Evolutionary conservation across 2,329 filamentous ascomycete species (phyloP), one percentile per base, ranked within the genome.

Genomic region (Lachnellula occidentalis): DNA sequence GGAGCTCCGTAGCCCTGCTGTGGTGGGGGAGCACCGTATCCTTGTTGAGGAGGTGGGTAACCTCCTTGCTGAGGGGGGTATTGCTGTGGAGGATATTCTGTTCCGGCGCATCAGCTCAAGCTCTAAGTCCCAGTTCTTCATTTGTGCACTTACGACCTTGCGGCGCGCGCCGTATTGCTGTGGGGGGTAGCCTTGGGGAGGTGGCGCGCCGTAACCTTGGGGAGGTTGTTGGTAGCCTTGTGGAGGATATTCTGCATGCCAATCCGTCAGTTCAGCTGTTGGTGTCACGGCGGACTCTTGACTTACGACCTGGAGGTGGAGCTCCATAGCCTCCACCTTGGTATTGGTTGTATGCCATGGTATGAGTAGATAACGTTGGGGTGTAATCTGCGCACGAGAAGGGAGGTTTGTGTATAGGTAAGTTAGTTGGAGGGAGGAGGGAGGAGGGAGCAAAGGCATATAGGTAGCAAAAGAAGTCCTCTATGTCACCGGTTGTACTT

Each of bases 341-440:
- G 34, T 49, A 53, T 57, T 61, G 59, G 45, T 64, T 61, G 31
- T 58, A 62, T 45, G 60, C 51, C 52, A 61, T 63, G 43, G 50
- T 57, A 43, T 36, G 27, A 34, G 37, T 34, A 12, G 31, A 31
- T 12, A 42, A 39, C 19, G 45, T 49, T 15, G 34, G 39, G 31
- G 15, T 37, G 22, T 22, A 56, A 17, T 47, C 42, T 55, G 36
- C 14, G 24, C 58, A 57, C 50, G 21, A 27, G 51, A 17, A 47
- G 45, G n/a, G 51, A 50, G 34, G 12, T 53, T 50, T 21, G 22
- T 27, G 22, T 21, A n/a, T n/a, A n/a, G n/a, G n/a, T n/a, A 34
- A 9, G 41, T 51, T 45, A 42, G 12, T 46, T 22, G 22, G 21
- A 31, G n/a, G 22, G 21, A 31, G n/a, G 43, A 31, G 43, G 8